Base-by-base conservation (phyloP, 768 basidiomycete species). In the Suillus spraguei region DNA sequence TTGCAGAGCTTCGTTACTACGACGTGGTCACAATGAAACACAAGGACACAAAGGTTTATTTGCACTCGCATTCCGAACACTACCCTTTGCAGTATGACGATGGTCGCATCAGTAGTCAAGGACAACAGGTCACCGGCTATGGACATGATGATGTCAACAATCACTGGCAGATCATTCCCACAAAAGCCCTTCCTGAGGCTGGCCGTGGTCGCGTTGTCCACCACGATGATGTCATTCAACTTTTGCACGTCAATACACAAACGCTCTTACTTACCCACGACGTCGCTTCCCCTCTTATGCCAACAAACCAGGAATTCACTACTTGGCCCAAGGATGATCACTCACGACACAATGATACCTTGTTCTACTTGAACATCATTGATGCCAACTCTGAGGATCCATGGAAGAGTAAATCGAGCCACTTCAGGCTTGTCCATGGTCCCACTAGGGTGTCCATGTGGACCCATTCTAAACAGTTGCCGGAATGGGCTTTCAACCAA, bases 291-390 rank as follows among this genome's bases (percentile, higher is more conserved):
- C 93, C 97, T 5, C 85, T 95, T 56, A 96, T 94, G 90, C 90
- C 97, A 17, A 99, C 97, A 55, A 99, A 99, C 75, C 95, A 98
- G 73, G 97, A 99, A 75, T 95, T 99, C 76, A 99, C 97, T 7
- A 99, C 97, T 0, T 91, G 89, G 87, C 74, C 89, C 5, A 90
- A 86, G 71, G 89, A 92, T 64, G 92, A 97, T 67, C 79, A 87
- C 62, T 81, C 83, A 9, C 84, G 91, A 58, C 83, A 91, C 72
- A 92, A 94, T 65, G 96, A 99, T 64, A 98, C 97, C 0, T 82
- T 95, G 10, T 99, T 98, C 85, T 80, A 85, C 66, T 69, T 99
- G 14, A 74, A 84, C 8, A 80, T 99, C 42, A 80, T 85, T 47
- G 92, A 93, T 50, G 91, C 85, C 0, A 80, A 86, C 63, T 85